Evolutionary conservation across 202 grass and related monocot species (phyloP).

Genomic region (Setaria viridis): DNA sequence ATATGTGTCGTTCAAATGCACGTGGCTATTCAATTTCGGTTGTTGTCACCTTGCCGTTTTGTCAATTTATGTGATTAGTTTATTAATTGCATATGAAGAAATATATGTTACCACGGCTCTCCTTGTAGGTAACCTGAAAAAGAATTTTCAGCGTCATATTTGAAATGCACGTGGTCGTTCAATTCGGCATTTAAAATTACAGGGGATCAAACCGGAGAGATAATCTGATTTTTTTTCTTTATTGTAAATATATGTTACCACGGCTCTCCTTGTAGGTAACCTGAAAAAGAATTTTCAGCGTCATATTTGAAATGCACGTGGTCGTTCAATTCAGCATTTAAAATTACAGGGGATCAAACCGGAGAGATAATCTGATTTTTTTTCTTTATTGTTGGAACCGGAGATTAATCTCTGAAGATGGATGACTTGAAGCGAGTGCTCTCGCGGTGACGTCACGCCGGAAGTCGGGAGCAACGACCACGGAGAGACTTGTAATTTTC

Average conservation of each 20-base stretch:
- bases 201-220: not conserved
- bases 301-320: not conserved
- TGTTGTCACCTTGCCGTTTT: not conserved
- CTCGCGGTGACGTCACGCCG: not conserved
- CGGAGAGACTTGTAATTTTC: slow-evolving; percentile 9
- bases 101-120: not conserved
- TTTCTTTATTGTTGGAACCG: no score
- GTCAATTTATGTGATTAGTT: not conserved
- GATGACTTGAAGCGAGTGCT: not conserved
- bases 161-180: not conserved
- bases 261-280: not conserved
- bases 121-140: not conserved
- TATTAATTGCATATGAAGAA: not conserved
- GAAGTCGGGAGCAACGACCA: not conserved
- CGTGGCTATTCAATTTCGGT: not conserved
- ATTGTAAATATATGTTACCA: not conserved
- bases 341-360: not conserved
- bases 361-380: not conserved
- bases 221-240: no score
- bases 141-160: not conserved
- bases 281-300: not conserved
- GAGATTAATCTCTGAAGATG: not conserved
- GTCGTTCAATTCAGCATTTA: not conserved
- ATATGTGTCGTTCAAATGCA: not conserved
- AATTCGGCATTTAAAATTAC: not conserved